Evolutionary conservation across 371 early-diverging fungal genomes (phyloP).

Genomic region (Mucor irregularis): DNA sequence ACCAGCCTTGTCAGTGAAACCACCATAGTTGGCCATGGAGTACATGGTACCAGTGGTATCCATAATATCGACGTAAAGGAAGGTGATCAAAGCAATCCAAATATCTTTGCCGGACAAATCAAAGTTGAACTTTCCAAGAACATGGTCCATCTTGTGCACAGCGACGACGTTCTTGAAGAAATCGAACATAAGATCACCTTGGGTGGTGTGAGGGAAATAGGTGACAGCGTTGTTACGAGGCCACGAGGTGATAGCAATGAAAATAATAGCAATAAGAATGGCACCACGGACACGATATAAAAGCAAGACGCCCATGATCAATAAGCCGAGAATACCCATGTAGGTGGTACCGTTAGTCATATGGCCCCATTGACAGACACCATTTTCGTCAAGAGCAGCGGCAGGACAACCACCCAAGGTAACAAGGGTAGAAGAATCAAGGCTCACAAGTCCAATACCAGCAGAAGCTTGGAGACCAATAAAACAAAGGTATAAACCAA

Average conservation of each 20-base stretch:
- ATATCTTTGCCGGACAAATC: conserved; percentile 60
- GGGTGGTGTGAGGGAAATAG: conserved; percentile 69
- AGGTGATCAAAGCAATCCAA: conserved; percentile 81
- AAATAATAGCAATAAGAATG: conserved; percentile 70
- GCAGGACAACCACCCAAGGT: conserved; percentile 67
- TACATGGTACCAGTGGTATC: conserved; percentile 81
- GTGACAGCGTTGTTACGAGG: conserved; percentile 65
- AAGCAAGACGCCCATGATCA: conserved; percentile 65
- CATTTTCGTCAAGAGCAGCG: conserved; percentile 45
- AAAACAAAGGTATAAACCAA: conserved; percentile 74
- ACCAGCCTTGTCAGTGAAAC: conserved; percentile 72
- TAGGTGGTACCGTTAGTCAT: conserved; percentile 73
- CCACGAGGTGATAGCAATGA: conserved; percentile 73
- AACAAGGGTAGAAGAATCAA: conserved; percentile 65
- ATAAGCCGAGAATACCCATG: conserved; percentile 75
- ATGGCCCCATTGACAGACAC: conserved; percentile 54
- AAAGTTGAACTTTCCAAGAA: conserved; percentile 66
- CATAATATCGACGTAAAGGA: conserved; percentile 80
- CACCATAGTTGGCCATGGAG: conserved; percentile 81
- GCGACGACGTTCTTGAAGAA: conserved; percentile 75
- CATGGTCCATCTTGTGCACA: conserved; percentile 61
- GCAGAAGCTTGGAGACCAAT: conserved; percentile 77
- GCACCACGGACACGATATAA: conserved; percentile 73
- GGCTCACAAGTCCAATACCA: conserved; percentile 73
- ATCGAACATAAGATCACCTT: conserved; percentile 64